Base-by-base conservation (phyloP, 2,329 filamentous ascomycete genomes). In the Malbranchea zuffiana region DNA sequence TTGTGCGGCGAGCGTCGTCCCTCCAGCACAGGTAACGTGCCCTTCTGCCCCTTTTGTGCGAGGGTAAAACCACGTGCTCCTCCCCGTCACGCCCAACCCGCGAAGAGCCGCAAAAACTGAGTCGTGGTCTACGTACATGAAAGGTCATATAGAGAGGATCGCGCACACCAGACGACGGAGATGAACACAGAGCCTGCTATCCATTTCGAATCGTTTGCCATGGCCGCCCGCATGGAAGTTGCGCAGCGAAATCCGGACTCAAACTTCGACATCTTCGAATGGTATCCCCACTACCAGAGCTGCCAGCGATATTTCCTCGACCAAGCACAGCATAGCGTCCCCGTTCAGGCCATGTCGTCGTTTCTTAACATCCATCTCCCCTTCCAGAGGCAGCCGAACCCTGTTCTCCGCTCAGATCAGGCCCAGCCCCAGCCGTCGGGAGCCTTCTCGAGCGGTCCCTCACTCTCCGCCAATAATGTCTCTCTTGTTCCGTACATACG, bases 231-330 rank as follows among this genome's bases (percentile, higher is more conserved):
- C 33, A 49, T 51, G 34, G 56, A 58, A 34, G 50, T 54, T 32
- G 55, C 59, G 5, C 56, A 57, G 15, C 40, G 54, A n/a, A 41
- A 54, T 15, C 41, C 59, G 30, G 61, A 65, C 41, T 59, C 65
- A 37, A 63, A 68, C 44, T 76, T 65, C 43, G 63, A 67, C 59
- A 82, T 95, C 46, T 80, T 95, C 56, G 82, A 86, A 43, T 96
- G 90, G 90, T 82, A 93, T 57, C 82, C 84, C 6, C 80, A 82
- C 42, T 93, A 92, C 58, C 80, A 90, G 60, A 86, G 78, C 47
- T 98, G 90, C 61, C 78, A 88, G 48, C 75, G 76, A 40, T 95
- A 88, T 65, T 98, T 96, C 55, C 68, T 96, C 52, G 84, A 95
- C 51, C 78, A 88, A 53, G 85, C 86, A 5, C 88, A 96, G 57